Conservation (phyloP, 768 basidiomycete species). For the Sutorius australiensis region DNA sequence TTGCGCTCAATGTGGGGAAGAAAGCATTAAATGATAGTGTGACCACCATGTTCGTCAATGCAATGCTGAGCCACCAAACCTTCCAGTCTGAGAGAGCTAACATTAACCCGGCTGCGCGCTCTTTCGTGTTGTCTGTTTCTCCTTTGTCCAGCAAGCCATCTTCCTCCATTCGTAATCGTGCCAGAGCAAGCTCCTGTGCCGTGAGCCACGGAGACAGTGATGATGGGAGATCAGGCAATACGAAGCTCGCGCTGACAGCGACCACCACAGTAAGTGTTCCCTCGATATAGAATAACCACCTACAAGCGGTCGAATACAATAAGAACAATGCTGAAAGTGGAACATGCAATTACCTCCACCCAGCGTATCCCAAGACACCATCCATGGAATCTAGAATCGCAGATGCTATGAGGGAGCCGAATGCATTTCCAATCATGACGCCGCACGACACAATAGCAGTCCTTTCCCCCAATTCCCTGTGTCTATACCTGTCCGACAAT, state of each 20-base stretch:
- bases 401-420: slow-evolving; percentile 75
- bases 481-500: slow-evolving; percentile 56
- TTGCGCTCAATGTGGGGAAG: slow-evolving; percentile 73
- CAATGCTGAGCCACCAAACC: slow-evolving; percentile 76
- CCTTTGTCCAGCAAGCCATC: slow-evolving; percentile 55
- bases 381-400: slow-evolving; percentile 72
- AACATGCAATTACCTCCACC: slow-evolving; percentile 57
- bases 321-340: neutral
- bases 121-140: slow-evolving; percentile 35
- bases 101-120: slow-evolving; percentile 42
- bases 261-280: slow-evolving; percentile 51
- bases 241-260: slow-evolving; percentile 51
- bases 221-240: slow-evolving; percentile 73
- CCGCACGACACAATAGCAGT: slow-evolving; percentile 70
- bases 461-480: slow-evolving; percentile 63
- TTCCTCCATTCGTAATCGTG: slow-evolving; percentile 58
- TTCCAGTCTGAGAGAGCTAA: slow-evolving; percentile 73
- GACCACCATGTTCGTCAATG: slow-evolving; percentile 52
- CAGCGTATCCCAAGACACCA: slow-evolving; percentile 59
- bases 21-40: slow-evolving; percentile 75
- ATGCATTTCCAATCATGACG: slow-evolving; percentile 74
- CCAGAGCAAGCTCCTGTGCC: slow-evolving; percentile 51
- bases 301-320: slow-evolving; percentile 18
- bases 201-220: slow-evolving; percentile 60
- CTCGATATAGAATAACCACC: slow-evolving; percentile 74